Evolutionary conservation across 208 protist genomes (phyloP), one percentile per base, ranked within the genome.

Genomic region (Trypanosoma congolense): DNA sequence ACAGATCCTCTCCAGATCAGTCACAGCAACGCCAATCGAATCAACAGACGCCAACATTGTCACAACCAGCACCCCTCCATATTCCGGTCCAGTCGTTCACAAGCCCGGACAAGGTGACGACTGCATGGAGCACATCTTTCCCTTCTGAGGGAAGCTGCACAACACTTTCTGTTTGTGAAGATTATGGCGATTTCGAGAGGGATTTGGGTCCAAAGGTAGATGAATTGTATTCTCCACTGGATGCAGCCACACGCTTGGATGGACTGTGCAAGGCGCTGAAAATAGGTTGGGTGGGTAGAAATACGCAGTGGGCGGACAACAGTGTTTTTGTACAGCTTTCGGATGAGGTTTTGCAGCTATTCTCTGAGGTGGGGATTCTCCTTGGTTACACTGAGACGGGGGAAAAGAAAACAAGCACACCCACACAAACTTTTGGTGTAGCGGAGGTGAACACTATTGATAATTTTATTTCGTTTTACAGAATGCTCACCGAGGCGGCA

Each of bases 381-480:
- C 0, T 65, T 22, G 59, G 50, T 10, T 65, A 58, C 21, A 14
- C 22, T 38, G 44, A 42, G 19, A 46, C 51, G 1, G 59, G 50
- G 28, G 49, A 64, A 28, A 22, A 56, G 21, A 26, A 38, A 12
- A 24, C 49, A 54, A 43, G 43, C 25, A 29, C 33, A 30, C 44
- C 19, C 18, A 46, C 31, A 9, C 35, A 18, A 19, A 43, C 26
- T 16, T 61, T 61, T 53, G 56, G 48, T 44, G 46, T 54, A 33
- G 44, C 54, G 10, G 74, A 85, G 66, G 65, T 86, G 25, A 61
- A 56, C 6, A 61, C 68, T 3, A 43, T 48, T 4, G 56, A 41
- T 56, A 51, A 60, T 38, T 73, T 73, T 43, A 45, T 59, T 28
- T 56, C 41, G 24, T 62, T 87, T 35, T 90, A 79, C 65, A 69